Conservation (phyloP, 2,329 filamentous ascomycete species). For the Dothistroma pini region DNA sequence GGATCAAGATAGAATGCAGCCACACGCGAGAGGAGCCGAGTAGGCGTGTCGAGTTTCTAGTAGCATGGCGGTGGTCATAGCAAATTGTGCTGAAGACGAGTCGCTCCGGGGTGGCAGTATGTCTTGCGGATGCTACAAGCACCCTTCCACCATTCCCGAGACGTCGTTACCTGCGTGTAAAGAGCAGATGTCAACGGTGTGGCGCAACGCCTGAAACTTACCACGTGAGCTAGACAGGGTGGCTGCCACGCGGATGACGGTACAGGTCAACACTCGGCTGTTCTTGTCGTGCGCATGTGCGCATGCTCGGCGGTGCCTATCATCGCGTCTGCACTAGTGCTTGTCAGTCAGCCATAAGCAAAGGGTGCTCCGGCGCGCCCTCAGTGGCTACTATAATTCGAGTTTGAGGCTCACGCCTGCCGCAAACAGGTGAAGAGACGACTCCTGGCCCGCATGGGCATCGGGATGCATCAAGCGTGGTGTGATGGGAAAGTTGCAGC, state of each 20-base stretch:
- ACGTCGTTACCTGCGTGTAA: background rate
- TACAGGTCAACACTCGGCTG: background rate
- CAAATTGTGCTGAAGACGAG: background rate
- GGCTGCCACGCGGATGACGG: constrained; percentile 12
- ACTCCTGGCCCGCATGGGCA: background rate
- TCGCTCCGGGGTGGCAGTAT: background rate
- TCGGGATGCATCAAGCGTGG: background rate
- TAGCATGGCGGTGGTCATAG: background rate
- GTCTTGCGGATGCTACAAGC: background rate
- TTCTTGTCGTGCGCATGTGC: background rate
- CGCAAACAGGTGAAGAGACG: background rate
- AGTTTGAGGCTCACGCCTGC: background rate
- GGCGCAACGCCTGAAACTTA: constrained; percentile 11
- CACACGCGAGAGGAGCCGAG: constrained; percentile 1
- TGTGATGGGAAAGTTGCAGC: background rate
- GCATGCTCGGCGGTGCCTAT: background rate
- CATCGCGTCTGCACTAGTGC: background rate
- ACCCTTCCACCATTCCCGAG: background rate
- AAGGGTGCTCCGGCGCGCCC: background rate
- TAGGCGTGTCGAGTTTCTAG: background rate
- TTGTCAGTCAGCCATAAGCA: constrained; percentile 2
- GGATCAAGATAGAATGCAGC: constrained; percentile 8
- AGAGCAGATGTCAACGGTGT: constrained; percentile 4
- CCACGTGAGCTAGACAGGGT: constrained; percentile 4
- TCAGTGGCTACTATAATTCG: background rate